Evolutionary conservation across 768 basidiomycete species (phyloP).

Genomic region (Mycena haematopus): DNA sequence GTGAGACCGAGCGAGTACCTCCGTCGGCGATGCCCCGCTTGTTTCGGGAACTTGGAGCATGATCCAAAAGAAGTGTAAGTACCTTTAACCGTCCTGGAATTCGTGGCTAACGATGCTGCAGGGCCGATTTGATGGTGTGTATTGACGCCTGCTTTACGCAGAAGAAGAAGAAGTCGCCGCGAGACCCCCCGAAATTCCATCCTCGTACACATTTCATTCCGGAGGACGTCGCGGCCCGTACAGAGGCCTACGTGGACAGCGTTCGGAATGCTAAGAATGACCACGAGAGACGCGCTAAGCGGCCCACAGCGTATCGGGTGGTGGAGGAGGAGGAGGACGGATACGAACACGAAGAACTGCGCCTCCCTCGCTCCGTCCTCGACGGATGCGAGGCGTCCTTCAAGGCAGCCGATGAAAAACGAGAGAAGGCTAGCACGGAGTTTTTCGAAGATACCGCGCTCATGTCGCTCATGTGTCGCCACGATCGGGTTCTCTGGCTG

Average conservation of each 20-base stretch:
- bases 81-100: neutral
- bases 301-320: neutral
- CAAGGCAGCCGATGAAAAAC: slow-evolving; percentile 3
- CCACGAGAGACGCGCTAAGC: neutral
- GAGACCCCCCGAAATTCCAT: slow-evolving; percentile 7
- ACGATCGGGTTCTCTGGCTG: slow-evolving; percentile 40
- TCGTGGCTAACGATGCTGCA: neutral
- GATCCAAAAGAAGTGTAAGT: neutral
- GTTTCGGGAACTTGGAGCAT: slow-evolving; percentile 6
- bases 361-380: neutral
- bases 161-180: slow-evolving; percentile 6
- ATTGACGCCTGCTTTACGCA: slow-evolving; percentile 19
- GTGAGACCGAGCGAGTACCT: slow-evolving; percentile 6
- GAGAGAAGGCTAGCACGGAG: slow-evolving; percentile 23
- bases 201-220: slow-evolving; percentile 8
- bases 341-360: neutral
- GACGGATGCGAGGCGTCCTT: slow-evolving; percentile 17
- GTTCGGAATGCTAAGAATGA: neutral
- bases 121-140: neutral
- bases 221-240: neutral
- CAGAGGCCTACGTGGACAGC: too few species aligned
- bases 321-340: slow-evolving; percentile 4
- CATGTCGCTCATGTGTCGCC: slow-evolving; percentile 41
- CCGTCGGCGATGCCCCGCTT: slow-evolving; percentile 8
- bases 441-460: slow-evolving; percentile 35